phyloP scores from a whole-genome alignment of 805 yeast genomes.

The Wickerhamiella qilinensis region DNA sequence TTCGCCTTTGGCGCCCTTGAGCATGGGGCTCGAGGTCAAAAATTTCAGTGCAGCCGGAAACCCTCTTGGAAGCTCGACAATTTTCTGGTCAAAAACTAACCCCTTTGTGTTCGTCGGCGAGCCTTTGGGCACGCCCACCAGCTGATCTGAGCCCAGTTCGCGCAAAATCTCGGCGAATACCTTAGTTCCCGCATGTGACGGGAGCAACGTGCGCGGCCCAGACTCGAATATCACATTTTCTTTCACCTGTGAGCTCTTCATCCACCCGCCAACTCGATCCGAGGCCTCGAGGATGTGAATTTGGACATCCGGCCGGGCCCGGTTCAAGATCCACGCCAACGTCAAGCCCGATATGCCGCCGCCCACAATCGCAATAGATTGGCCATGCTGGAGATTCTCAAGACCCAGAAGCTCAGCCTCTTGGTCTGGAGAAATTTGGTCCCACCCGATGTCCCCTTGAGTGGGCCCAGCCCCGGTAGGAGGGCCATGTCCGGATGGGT shows the following conservation, averaged over 20 bases:
- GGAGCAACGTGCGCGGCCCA: constrained; percentile 85
- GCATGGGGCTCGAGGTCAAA: constrained; percentile 18
- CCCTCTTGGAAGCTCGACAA: constrained; percentile 20
- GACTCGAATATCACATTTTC: constrained; percentile 35
- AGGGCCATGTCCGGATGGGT: too few relatives aligned
- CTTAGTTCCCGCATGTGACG: constrained; percentile 54
- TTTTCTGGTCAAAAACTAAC: constrained; percentile 26
- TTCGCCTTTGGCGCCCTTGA: constrained; percentile 39
- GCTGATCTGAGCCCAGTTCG: constrained; percentile 33
- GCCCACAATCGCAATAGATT: constrained; percentile 58
- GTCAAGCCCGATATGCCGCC: constrained; percentile 80
- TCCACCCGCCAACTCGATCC: constrained; percentile 62
- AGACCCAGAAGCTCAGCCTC: constrained; percentile 18
- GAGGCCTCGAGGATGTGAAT: constrained; percentile 47
- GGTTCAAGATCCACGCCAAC: constrained; percentile 28
- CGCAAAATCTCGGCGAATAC: constrained; percentile 17
- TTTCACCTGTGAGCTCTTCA: constrained; percentile 27
- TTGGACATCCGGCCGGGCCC: constrained; percentile 59
- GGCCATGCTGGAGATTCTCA: constrained; percentile 18
- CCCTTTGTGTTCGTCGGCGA: constrained; percentile 62
- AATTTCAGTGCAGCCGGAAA: constrained; percentile 10
- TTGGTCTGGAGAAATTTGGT: constrained; percentile 15
- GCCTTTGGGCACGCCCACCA: constrained; percentile 40
- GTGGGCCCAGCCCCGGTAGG: too few relatives aligned
- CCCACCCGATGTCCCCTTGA: constrained; percentile 15